A percentile compares a stretch with the other conserved stretches of the same genome.
Conservation (phyloP, 2,329 filamentous ascomycete species). For the Ophiostoma piceae region DNA sequence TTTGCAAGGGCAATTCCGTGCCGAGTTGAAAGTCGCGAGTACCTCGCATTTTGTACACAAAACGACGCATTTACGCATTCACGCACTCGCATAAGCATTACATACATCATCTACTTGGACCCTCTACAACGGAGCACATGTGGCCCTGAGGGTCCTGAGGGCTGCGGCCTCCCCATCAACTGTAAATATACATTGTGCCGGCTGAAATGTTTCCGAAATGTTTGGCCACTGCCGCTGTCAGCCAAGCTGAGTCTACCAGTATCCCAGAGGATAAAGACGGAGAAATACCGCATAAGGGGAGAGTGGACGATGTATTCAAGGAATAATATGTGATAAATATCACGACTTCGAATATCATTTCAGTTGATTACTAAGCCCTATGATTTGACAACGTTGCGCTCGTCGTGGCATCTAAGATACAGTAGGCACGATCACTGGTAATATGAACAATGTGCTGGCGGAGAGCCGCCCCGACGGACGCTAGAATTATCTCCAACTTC, state of each 20-base stretch:
- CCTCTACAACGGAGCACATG: background rate
- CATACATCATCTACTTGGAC: background rate
- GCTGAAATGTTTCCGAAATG: background rate
- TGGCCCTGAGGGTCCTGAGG: background rate
- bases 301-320: background rate
- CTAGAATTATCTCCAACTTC: background rate
- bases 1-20: background rate
- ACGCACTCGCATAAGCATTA: background rate
- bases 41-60: no score
- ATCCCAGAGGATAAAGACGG: background rate
- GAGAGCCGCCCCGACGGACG: background rate
- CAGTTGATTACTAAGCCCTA: background rate
- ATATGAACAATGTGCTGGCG: background rate
- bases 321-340: background rate
- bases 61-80: background rate
- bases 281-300: background rate
- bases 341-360: background rate
- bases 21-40: no score
- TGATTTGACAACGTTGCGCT: background rate
- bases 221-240: conserved; percentile 1
- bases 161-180: background rate
- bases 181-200: conserved; percentile 2
- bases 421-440: no score
- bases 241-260: background rate
- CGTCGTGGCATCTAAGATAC: background rate